A percentile compares a stretch with the other conserved stretches of the same genome.
Evolutionary conservation across 345 rosid genomes (phyloP).

Genomic region (Salix exigua): DNA sequence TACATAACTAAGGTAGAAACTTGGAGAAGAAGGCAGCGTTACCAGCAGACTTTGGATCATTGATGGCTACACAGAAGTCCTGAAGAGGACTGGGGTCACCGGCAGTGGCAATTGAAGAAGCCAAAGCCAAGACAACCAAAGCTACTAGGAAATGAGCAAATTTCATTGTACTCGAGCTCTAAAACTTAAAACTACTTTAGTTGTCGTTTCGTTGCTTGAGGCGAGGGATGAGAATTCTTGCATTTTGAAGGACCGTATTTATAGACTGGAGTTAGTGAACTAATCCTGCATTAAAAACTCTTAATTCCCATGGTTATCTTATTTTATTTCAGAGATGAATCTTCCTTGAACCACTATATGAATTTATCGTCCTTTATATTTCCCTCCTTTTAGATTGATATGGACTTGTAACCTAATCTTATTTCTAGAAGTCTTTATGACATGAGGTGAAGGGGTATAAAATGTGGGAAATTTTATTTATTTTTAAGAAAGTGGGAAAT

Average conservation of each 20-base stretch:
- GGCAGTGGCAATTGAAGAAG: conserved; percentile 1
- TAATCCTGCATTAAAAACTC: not conserved
- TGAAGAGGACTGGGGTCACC: conserved; percentile 17
- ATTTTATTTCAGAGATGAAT: not conserved
- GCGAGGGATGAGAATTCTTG: not conserved
- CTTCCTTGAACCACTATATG: not conserved
- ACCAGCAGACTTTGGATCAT: conserved; percentile 3
- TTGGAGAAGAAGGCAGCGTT: not conserved
- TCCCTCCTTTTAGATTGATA: too few species aligned
- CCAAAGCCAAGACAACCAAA: not conserved
- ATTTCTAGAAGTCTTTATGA: too few species aligned
- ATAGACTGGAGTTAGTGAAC: not conserved
- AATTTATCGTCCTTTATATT: not conserved
- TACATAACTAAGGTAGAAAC: too few species aligned
- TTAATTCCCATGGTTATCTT: not conserved
- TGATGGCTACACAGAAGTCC: conserved; percentile 11
- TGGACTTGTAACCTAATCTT: too few species aligned
- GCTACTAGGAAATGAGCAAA: not conserved
- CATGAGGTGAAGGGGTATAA: too few species aligned
- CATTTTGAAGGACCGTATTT: not conserved
- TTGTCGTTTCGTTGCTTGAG: not conserved
- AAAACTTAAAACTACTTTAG: not conserved
- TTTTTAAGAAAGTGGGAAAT: too few species aligned
- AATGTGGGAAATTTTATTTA: too few species aligned
- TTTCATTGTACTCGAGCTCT: not conserved